Percentiles rank a stretch among this genome's conserved stretches.
These are phyloP conservation scores for Fusarium citri DNA, from an alignment of 2,329 filamentous ascomycete genomes.

Conservation along the genomic window DNA sequence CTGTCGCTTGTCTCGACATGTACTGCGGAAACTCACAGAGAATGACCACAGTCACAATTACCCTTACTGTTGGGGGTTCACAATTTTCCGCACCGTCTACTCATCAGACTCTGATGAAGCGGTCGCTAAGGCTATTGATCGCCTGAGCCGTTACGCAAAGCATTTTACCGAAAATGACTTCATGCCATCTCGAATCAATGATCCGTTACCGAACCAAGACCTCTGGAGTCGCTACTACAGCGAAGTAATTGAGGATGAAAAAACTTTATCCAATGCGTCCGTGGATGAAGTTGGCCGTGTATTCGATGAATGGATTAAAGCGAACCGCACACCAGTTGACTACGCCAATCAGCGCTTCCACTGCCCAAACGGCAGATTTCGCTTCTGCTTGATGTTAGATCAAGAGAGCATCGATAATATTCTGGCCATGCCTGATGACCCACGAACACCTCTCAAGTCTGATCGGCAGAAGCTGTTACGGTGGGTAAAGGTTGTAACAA, in stretches of 20 bases:
- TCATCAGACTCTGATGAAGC: constrained; percentile 31
- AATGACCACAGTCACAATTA: constrained; percentile 39
- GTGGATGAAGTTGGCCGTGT: constrained; percentile 16
- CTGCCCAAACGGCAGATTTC: constrained; percentile 28
- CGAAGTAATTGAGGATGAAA: constrained; percentile 35
- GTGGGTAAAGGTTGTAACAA: constrained; percentile 36
- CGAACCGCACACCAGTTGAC: constrained; percentile 2
- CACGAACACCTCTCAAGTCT: not conserved
- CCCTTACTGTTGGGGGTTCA: constrained; percentile 42
- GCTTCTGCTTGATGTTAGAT: constrained; percentile 39
- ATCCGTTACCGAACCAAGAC: constrained; percentile 30
- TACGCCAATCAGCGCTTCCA: constrained; percentile 6
- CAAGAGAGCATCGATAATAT: constrained; percentile 40
- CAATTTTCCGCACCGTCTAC: constrained; percentile 42
- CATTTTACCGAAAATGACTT: constrained; percentile 14
- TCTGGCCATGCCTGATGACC: constrained; percentile 38
- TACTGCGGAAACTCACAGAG: constrained; percentile 22
- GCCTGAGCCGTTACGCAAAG: constrained; percentile 32
- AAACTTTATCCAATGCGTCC: constrained; percentile 13
- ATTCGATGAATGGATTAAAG: not conserved
- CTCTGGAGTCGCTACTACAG: constrained; percentile 36
- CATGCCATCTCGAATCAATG: constrained; percentile 14
- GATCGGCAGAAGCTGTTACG: constrained; percentile 9
- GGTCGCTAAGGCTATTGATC: constrained; percentile 25
- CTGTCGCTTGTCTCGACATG: constrained; percentile 6